Percentiles rank a stretch among this genome's conserved stretches.
phyloP scores from a whole-genome alignment of 2,329 filamentous ascomycete genomes.

The Phyllosticta citriasiana region DNA sequence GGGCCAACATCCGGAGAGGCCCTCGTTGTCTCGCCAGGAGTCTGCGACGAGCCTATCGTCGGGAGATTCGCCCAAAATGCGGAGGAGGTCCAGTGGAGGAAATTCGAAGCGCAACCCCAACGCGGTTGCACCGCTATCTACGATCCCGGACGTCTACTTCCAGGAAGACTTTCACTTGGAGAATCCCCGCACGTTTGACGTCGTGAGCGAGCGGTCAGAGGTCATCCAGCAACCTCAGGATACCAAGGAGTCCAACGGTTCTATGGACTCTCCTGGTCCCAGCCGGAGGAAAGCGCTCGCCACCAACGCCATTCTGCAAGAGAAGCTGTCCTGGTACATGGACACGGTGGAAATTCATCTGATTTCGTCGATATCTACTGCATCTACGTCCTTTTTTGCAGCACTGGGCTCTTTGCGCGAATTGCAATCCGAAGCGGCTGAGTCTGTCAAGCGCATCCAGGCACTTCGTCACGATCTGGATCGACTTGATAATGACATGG shows the following conservation, averaged over 20 bases:
- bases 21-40: slow-evolving; percentile 30
- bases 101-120: slow-evolving; percentile 50
- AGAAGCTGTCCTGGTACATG: slow-evolving; percentile 99
- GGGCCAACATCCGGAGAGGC: slow-evolving; percentile 26
- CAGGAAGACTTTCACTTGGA: slow-evolving; percentile 92
- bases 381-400: slow-evolving; percentile 92
- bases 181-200: slow-evolving; percentile 90
- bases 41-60: slow-evolving; percentile 33
- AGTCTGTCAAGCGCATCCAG: slow-evolving; percentile 82
- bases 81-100: slow-evolving; percentile 41
- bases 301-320: slow-evolving; percentile 93
- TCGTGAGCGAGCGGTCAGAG: slow-evolving; percentile 91
- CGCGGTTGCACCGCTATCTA: slow-evolving; percentile 76
- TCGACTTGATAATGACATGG: slow-evolving; percentile 77
- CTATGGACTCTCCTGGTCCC: slow-evolving; percentile 44
- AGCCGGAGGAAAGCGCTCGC: slow-evolving; percentile 70
- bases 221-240: slow-evolving; percentile 61
- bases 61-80: slow-evolving; percentile 38
- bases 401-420: slow-evolving; percentile 85
- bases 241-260: slow-evolving; percentile 45
- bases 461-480: slow-evolving; percentile 67
- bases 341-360: slow-evolving; percentile 96
- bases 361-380: slow-evolving; percentile 90
- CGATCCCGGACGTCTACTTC: slow-evolving; percentile 87
- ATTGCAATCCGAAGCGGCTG: slow-evolving; percentile 81